Evolutionary conservation across 1,139 yeast species (phyloP).

Genomic region (Debaryomycetaceae sp.): DNA sequence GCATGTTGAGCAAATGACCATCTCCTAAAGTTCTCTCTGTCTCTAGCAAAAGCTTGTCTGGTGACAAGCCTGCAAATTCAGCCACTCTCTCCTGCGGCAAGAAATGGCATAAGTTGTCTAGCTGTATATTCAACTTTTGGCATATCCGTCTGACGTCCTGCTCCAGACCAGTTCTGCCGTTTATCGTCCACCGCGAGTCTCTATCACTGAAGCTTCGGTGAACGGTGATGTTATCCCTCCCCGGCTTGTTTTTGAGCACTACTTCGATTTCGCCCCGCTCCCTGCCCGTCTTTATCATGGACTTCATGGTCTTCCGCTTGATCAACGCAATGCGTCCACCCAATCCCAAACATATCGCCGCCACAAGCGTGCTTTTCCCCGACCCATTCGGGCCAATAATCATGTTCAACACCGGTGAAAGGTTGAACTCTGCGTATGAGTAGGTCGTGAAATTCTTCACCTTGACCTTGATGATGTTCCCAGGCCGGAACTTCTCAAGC

Average conservation of each 20-base stretch:
- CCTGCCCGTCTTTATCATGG: constrained; percentile 77
- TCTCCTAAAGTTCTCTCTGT: constrained; percentile 81
- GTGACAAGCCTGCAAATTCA: constrained; percentile 79
- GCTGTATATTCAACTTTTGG: constrained; percentile 63
- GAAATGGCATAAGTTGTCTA: constrained; percentile 91
- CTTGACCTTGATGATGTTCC: constrained; percentile 64
- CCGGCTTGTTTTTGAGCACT: constrained; percentile 49
- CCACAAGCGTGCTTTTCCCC: constrained; percentile 90
- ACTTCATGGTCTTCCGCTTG: constrained; percentile 72
- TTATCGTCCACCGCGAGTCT: constrained; percentile 60
- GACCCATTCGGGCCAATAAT: constrained; percentile 97
- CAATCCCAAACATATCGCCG: constrained; percentile 88
- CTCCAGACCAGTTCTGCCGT: constrained; percentile 44
- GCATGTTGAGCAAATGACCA: constrained; percentile 53
- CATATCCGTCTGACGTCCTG: constrained; percentile 45
- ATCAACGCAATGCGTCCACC: constrained; percentile 77
- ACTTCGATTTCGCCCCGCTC: constrained; percentile 57
- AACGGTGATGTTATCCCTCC: constrained; percentile 30
- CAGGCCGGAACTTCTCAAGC: constrained; percentile 40
- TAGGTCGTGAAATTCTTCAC: constrained; percentile 83
- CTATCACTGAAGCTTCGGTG: constrained; percentile 34
- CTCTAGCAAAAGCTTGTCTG: constrained; percentile 69
- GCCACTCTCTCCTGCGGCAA: constrained; percentile 95
- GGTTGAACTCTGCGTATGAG: constrained; percentile 65
- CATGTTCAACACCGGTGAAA: constrained; percentile 86